Percentiles rank a stretch among this genome's conserved stretches.
These are phyloP conservation scores for Aspergillus indologenus DNA, from an alignment of 495 filamentous ascomycete genomes.

Conservation along the genomic window DNA sequence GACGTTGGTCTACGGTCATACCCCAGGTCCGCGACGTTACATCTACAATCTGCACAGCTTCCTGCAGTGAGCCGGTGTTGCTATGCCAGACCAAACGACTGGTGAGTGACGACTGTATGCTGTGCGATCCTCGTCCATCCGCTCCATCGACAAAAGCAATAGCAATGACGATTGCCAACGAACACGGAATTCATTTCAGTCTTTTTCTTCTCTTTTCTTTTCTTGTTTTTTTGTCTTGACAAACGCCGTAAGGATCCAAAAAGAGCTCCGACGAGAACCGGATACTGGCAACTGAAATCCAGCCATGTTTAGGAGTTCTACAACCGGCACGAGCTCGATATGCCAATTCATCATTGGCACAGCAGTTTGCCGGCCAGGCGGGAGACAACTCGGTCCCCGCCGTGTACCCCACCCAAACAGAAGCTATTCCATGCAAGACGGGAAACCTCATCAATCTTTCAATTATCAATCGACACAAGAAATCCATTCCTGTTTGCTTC, in stretches of 20 bases:
- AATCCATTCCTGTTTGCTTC: background rate
- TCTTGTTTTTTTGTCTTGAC: too few relatives aligned
- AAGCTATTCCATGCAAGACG: too few relatives aligned
- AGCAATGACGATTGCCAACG: background rate
- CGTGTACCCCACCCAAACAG: too few relatives aligned
- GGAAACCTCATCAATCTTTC: background rate
- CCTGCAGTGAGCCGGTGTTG: too few relatives aligned
- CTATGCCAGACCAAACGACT: too few relatives aligned
- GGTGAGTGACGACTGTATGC: too few relatives aligned
- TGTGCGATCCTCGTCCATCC: background rate
- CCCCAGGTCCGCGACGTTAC: too few relatives aligned
- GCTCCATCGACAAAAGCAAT: background rate
- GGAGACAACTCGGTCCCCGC: too few relatives aligned
- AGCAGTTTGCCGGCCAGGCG: too few relatives aligned
- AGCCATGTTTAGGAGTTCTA: background rate
- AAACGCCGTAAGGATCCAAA: conserved; percentile 31
- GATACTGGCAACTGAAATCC: background rate
- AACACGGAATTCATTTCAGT: conserved; percentile 39
- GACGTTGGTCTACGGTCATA: too few relatives aligned
- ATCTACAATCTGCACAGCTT: too few relatives aligned
- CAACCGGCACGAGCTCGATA: conserved; percentile 22
- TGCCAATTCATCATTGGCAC: background rate
- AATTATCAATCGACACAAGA: background rate
- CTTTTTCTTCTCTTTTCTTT: conserved; percentile 39
- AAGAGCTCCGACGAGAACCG: conserved; percentile 30